Conservation (phyloP, 805 yeast species). For the Myxozyma neotropica region DNA sequence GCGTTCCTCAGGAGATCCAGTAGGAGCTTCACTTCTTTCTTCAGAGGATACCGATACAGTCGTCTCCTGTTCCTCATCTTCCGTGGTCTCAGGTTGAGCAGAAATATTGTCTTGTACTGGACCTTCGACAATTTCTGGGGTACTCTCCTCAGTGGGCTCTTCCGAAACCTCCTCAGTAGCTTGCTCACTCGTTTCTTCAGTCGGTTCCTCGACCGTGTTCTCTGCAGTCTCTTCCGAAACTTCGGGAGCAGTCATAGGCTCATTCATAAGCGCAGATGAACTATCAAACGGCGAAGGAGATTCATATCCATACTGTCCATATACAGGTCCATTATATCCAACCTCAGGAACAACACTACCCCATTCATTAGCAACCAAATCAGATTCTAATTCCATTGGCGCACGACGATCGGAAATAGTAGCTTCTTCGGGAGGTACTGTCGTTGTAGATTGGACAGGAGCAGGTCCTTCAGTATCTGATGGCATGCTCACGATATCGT, state of each 20-base stretch:
- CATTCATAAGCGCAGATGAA: neutral
- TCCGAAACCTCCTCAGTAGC: neutral
- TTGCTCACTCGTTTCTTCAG: neutral
- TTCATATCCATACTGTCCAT: neutral
- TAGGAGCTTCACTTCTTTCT: neutral
- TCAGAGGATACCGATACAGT: neutral
- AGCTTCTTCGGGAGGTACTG: neutral
- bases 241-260: neutral
- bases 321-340: neutral
- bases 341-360: slow-evolving; percentile 2
- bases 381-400: slow-evolving; percentile 2
- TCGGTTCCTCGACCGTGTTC: neutral
- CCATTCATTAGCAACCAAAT: slow-evolving; percentile 12
- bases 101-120: no score
- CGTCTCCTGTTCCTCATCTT: neutral
- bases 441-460: neutral
- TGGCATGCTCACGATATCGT: slow-evolving; percentile 4
- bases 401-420: neutral
- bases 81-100: no score
- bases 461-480: neutral
- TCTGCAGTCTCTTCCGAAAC: neutral
- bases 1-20: neutral
- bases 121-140: neutral
- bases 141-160: slow-evolving; percentile 1
- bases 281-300: neutral